Evolutionary conservation across 2,329 filamentous ascomycete species (phyloP).

Genomic region (Zalaria obscura): DNA sequence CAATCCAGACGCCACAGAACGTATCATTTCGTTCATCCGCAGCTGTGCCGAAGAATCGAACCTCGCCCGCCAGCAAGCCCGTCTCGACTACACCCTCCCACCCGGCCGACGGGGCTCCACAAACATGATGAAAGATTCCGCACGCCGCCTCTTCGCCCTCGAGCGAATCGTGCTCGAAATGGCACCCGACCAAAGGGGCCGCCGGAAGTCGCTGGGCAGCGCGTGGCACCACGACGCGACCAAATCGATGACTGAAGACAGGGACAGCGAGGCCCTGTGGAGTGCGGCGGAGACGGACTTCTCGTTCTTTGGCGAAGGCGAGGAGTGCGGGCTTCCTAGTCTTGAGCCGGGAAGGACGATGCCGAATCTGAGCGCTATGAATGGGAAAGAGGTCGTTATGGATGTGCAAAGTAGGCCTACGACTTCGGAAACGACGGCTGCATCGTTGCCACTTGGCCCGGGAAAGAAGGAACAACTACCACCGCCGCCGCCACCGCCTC

Average conservation of each 20-base stretch:
- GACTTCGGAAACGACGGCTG: too few species aligned
- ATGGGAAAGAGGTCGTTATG: conserved; percentile 30
- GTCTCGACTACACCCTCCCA: conserved; percentile 44
- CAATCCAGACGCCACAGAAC: conserved; percentile 25
- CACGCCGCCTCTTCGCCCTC: conserved; percentile 39
- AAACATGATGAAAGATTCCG: conserved; percentile 26
- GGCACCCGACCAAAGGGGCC: conserved; percentile 16
- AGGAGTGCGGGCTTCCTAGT: conserved; percentile 25
- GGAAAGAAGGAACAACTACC: neutral
- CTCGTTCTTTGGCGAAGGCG: conserved; percentile 38
- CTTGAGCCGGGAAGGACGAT: conserved; percentile 27
- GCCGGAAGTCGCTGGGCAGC: conserved; percentile 17
- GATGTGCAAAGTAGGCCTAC: neutral
- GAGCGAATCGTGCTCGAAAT: conserved; percentile 43
- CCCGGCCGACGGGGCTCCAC: conserved; percentile 35
- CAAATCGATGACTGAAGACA: conserved; percentile 44
- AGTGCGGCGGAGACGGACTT: conserved; percentile 45
- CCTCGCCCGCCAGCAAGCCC: conserved; percentile 38
- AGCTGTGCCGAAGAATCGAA: conserved; percentile 41
- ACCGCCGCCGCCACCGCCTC: conserved; percentile 1
- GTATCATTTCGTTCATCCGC: conserved; percentile 39
- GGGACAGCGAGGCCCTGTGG: conserved; percentile 46
- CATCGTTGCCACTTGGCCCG: too few species aligned
- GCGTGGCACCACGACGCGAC: conserved; percentile 30
- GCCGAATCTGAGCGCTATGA: conserved; percentile 10